These are phyloP conservation scores for Metschnikowia aberdeeniae DNA, from an alignment of 805 yeast genomes.

Conservation along the genomic window DNA sequence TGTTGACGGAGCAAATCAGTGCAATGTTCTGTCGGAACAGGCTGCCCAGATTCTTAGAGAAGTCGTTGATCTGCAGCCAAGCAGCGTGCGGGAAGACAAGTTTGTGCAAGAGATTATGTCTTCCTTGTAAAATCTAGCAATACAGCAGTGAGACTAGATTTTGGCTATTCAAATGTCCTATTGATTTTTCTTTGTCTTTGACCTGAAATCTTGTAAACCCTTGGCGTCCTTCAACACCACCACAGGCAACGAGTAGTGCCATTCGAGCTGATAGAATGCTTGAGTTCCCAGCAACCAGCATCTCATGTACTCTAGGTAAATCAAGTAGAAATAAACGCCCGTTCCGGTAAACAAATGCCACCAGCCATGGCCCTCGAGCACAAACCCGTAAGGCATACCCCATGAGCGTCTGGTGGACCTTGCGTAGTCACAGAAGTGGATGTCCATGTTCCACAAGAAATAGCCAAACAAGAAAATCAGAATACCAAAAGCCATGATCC, in stretches of 20 bases:
- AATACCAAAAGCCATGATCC: slow-evolving; percentile 58
- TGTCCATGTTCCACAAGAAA: slow-evolving; percentile 84
- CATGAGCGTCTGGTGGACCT: slow-evolving; percentile 52
- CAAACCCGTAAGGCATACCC: slow-evolving; percentile 82
- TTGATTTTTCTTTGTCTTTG: slow-evolving; percentile 7
- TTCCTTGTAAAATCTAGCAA: slow-evolving; percentile 23
- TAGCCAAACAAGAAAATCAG: slow-evolving; percentile 68
- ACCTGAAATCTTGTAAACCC: slow-evolving; percentile 12
- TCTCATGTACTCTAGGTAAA: slow-evolving; percentile 72
- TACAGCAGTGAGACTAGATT: background rate
- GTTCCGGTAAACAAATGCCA: slow-evolving; percentile 89
- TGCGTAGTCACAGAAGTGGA: slow-evolving; percentile 65
- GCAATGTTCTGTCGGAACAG: slow-evolving; percentile 31
- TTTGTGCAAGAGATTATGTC: slow-evolving; percentile 45
- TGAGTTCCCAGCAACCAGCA: slow-evolving; percentile 59
- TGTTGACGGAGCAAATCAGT: slow-evolving; percentile 22
- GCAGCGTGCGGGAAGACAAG: slow-evolving; percentile 26
- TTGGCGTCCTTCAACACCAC: slow-evolving; percentile 12
- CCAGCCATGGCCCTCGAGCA: slow-evolving; percentile 95
- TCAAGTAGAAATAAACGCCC: slow-evolving; percentile 83
- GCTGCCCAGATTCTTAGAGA: slow-evolving; percentile 37
- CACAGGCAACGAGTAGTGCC: slow-evolving; percentile 44
- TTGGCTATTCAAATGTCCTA: background rate
- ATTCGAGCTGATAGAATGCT: slow-evolving; percentile 50
- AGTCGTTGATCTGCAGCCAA: slow-evolving; percentile 26